Base-by-base conservation (phyloP, 805 yeast genomes). In the Pichia cephalocereana region DNA sequence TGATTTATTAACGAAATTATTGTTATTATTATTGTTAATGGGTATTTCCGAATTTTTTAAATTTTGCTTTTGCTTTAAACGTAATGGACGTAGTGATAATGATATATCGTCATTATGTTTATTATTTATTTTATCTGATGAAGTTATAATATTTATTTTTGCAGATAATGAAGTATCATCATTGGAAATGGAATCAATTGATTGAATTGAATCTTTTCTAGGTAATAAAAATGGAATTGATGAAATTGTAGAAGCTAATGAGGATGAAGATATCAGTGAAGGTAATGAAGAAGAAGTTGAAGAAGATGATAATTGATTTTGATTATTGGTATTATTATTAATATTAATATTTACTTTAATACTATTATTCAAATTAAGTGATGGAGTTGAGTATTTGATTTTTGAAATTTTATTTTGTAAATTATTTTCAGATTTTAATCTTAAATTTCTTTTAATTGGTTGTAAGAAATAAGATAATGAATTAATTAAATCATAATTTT, bases 391-490 rank as follows among this genome's bases (percentile, higher is more conserved):
- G 11, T 6, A 8, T 42, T 44, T 12, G 32, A 40, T n/a, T 11
- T 23, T 11, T 11, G 38, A n/a, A 14, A 38, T 15, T 15, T 15
- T 15, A 15, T 40, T 14, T 34, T 34, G 37, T 15, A 34, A 34
- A 14, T 15, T 12, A 34, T 40, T 42, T 31, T 61, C 61, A 10
- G 49, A 41, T 42, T 58, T 57, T 9, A 46, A 50, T 52, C 55
- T 57, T 49, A 79, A 64, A 50, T 75, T 70, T 49, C 66, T 67
- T 68, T 84, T 86, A 65, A 90, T 86, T 41, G 88, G 85, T 17
- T 72, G 69, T 48, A 91, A 69, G 69, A 91, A 87, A 30, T 89
- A 89, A 44, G 83, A 79, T 47, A 90, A 72, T 27, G 83, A 83
- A 44, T 71, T 66, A 49, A 80, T 70, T 50, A 91, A 75, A 56